Percentiles rank a stretch among this genome's conserved stretches.
Conservation (phyloP, 1,284 basidiomycete genomes). For the Cryptococcus sp. region DNA sequence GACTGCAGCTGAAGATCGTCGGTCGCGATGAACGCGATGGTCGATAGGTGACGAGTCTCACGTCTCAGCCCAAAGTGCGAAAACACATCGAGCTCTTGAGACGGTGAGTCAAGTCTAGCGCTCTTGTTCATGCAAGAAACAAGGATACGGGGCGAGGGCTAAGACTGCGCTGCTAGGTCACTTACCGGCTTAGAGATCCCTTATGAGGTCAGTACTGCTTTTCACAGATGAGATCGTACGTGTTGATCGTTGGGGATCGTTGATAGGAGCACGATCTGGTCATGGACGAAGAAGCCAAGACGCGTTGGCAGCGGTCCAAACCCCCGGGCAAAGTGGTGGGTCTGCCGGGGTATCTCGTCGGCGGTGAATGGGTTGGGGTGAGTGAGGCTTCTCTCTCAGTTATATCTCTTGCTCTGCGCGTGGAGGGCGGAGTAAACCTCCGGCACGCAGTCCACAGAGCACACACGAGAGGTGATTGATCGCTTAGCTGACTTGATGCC, state of each 20-base stretch:
- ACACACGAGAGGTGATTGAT: not conserved
- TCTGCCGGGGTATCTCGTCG: slow-evolving; percentile 49
- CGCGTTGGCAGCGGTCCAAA: slow-evolving; percentile 49
- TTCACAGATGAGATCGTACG: not conserved
- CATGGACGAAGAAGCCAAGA: slow-evolving; percentile 49
- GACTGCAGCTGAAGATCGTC: not conserved
- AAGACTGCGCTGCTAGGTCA: slow-evolving; percentile 25
- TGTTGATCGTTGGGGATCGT: not conserved
- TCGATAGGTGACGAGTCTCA: slow-evolving; percentile 45
- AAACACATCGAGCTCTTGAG: slow-evolving; percentile 47
- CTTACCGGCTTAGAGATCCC: slow-evolving; percentile 47
- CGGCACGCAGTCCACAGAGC: not conserved
- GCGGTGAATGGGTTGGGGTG: slow-evolving; percentile 51
- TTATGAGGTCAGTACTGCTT: slow-evolving; percentile 37
- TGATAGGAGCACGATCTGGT: slow-evolving; percentile 43
- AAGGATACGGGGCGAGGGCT: too few species aligned
- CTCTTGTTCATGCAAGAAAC: not conserved
- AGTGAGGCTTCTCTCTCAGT: slow-evolving; percentile 19
- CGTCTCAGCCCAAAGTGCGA: slow-evolving; percentile 45
- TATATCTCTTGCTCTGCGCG: not conserved
- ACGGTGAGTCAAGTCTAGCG: slow-evolving; percentile 25
- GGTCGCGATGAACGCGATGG: not conserved
- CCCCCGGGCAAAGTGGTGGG: slow-evolving; percentile 44
- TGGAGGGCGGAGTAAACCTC: not conserved
- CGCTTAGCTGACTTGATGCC: not conserved